These are phyloP conservation scores for Quercus lobata DNA, from an alignment of 331 rosid species.

Conservation along the genomic window DNA sequence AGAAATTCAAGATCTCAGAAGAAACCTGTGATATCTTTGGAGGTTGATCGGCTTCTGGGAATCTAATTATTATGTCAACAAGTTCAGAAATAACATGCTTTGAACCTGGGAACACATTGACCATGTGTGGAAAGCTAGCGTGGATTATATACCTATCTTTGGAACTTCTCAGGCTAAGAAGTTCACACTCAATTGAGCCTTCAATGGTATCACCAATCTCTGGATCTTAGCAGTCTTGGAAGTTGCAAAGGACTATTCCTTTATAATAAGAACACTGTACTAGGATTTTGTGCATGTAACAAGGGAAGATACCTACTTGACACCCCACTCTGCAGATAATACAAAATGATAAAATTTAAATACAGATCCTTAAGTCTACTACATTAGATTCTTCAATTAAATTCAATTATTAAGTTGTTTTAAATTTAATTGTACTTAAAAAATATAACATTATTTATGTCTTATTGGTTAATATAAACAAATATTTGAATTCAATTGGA, in stretches of 20 bases:
- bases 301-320: neutral
- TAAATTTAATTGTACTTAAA: no score
- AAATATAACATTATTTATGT: no score
- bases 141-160: neutral
- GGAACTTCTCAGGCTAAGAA: neutral
- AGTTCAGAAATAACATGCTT: neutral
- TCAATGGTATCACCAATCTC: conserved; percentile 4
- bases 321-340: no score
- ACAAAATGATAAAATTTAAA: no score
- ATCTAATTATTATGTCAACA: neutral
- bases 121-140: neutral
- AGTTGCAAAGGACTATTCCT: neutral
- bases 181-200: neutral
- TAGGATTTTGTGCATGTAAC: neutral
- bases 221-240: neutral
- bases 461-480: no score
- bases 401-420: no score
- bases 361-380: no score
- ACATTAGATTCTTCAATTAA: no score
- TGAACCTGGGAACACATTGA: neutral
- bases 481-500: no score
- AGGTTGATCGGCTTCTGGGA: neutral
- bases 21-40: neutral
- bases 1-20: neutral
- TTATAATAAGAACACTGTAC: neutral